A percentile compares a stretch with the other conserved stretches of the same genome.
These are phyloP conservation scores for Platanthera guangdongensis DNA, from an alignment of 106 monocot species.

Conservation along the genomic window DNA sequence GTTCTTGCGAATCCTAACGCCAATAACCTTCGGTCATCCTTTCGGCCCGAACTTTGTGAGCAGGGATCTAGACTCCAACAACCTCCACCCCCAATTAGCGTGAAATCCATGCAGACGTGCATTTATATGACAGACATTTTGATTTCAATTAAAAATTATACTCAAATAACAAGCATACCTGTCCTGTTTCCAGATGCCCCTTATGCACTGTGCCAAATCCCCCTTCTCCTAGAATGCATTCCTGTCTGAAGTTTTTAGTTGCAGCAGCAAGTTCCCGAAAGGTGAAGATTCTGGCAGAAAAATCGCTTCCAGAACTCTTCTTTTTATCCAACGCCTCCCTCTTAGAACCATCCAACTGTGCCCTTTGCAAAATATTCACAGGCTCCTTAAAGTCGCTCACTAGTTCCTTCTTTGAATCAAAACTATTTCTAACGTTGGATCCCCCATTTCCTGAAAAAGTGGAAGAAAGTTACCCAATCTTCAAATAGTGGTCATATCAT, in stretches of 20 bases:
- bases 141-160: not conserved
- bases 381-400: not conserved
- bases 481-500: not conserved
- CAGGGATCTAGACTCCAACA: too few species aligned
- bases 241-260: slow-evolving; percentile 10
- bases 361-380: not conserved
- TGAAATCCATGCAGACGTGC: too few species aligned
- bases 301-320: slow-evolving; percentile 3
- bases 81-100: too few species aligned
- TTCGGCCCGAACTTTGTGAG: too few species aligned
- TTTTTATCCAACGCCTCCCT: slow-evolving; percentile 1
- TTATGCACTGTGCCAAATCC: slow-evolving; percentile 11
- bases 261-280: slow-evolving; percentile 7
- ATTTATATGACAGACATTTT: not conserved
- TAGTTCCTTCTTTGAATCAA: slow-evolving; percentile 1
- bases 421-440: not conserved
- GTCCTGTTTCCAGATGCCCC: slow-evolving; percentile 7
- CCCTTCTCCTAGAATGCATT: slow-evolving; percentile 10
- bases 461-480: not conserved
- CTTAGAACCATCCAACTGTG: not conserved
- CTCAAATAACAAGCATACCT: slow-evolving; percentile 4
- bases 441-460: not conserved
- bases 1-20: too few species aligned
- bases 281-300: slow-evolving; percentile 9
- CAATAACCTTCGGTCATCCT: too few species aligned